A percentile compares a stretch with the other conserved stretches of the same genome.
Evolutionary conservation across 768 basidiomycete species (phyloP).

Genomic region (Harrya chromipes): DNA sequence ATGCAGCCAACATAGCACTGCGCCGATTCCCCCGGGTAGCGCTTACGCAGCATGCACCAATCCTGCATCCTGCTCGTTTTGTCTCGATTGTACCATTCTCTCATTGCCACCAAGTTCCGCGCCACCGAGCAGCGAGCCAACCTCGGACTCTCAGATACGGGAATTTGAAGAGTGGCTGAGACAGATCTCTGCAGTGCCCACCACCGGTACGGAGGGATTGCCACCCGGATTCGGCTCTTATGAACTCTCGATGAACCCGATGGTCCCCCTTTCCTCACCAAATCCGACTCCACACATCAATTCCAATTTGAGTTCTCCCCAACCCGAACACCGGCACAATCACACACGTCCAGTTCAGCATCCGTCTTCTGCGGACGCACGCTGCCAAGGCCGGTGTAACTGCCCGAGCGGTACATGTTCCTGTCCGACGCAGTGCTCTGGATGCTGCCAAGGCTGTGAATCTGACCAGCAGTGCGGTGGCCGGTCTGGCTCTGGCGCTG

Average conservation of each 20-base stretch:
- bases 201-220: conserved; percentile 16
- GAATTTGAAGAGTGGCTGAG: conserved; percentile 65
- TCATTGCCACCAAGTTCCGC: conserved; percentile 43
- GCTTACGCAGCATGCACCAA: conserved; percentile 37
- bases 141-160: conserved; percentile 41
- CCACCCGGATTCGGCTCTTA: conserved; percentile 28
- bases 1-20: conserved; percentile 52
- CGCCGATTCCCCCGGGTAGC: conserved; percentile 37
- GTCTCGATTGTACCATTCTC: conserved; percentile 63
- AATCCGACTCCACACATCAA: conserved; percentile 8
- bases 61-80: conserved; percentile 42
- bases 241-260: conserved; percentile 23
- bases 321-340: background rate
- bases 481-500: conserved; percentile 5
- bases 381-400: conserved; percentile 33
- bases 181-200: conserved; percentile 37
- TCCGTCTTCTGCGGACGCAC: conserved; percentile 22
- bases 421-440: conserved; percentile 33
- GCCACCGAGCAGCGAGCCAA: conserved; percentile 40
- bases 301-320: conserved; percentile 8
- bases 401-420: conserved; percentile 32
- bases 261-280: conserved; percentile 11
- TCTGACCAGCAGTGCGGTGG: conserved; percentile 26
- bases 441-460: conserved; percentile 30
- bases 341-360: conserved; percentile 14